Conservation (phyloP, 306 rosid species). For the Rosa rugosa region DNA sequence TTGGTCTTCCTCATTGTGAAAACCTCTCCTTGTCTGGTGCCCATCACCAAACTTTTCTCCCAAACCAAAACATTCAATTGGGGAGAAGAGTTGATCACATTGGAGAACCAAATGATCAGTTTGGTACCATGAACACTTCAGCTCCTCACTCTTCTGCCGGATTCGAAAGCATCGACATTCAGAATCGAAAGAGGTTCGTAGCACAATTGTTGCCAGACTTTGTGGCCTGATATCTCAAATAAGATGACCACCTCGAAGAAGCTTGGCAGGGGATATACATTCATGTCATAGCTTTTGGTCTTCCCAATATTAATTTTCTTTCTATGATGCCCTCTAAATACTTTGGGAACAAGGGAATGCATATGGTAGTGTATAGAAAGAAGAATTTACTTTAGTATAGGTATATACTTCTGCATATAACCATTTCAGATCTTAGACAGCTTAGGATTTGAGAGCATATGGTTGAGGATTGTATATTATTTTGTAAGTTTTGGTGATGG, state of each 20-base stretch:
- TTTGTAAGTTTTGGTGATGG: conserved; percentile 73
- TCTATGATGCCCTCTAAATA: conserved; percentile 24
- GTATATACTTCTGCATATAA: conserved; percentile 69
- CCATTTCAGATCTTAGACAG: conserved; percentile 68
- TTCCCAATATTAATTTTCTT: conserved; percentile 30
- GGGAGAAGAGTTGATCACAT: conserved; percentile 69
- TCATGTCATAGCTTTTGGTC: conserved; percentile 8
- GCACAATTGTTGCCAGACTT: conserved; percentile 92
- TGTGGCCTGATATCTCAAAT: conserved; percentile 50
- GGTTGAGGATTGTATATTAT: conserved; percentile 90
- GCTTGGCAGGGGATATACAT: conserved; percentile 25
- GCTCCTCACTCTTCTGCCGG: conserved; percentile 74
- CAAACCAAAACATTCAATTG: conserved; percentile 64
- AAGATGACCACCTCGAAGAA: conserved; percentile 20
- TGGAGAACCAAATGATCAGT: conserved; percentile 59
- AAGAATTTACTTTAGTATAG: conserved; percentile 74
- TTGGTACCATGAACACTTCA: conserved; percentile 54
- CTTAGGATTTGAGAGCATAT: conserved; percentile 68
- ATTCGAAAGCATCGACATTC: conserved; percentile 76
- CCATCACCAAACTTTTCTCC: conserved; percentile 55
- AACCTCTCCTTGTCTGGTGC: conserved; percentile 60
- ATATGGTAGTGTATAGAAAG: conserved; percentile 78
- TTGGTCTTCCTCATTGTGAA: conserved; percentile 91
- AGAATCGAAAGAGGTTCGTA: conserved; percentile 84
- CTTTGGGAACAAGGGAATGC: conserved; percentile 39